Base-by-base conservation (phyloP, 148 eudicot species). In the Rhododendron williamsianum region DNA sequence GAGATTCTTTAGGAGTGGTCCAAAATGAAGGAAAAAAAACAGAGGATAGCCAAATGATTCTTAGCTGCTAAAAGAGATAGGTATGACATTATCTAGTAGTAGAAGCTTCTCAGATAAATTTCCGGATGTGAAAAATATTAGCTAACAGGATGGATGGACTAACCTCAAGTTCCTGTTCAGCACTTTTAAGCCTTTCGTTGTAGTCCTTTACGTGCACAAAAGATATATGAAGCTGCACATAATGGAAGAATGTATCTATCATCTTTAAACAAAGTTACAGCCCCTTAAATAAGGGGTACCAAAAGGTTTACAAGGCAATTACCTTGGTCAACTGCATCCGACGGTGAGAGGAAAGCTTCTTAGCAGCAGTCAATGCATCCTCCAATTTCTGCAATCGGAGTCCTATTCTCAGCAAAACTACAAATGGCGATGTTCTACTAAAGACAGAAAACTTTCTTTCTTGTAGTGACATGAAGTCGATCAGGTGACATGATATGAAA, bases 111-210 rank as follows among this genome's bases (percentile, higher is more conserved):
- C 10, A 27, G 4, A 56, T 33, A 2, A 72, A 33, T 30, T 72
- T 10, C 36, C 1, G 2, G 25, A 69, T 33, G 15, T 72, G 76
- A 13, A 72, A 52, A 10, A n/a, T 11, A 81, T 52, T 30, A 33
- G 71, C 58, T 74, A 78, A 41, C 38, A 71, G 23, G 43, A 45
- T 4, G 54, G 76, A 33, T 81, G 85, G 80, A 88, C 91, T 81
- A 84, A 95, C 98, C 98, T 92, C 91, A 79, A 95, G 96, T 83
- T 94, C 94, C 85, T 87, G 89, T 88, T 95, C 98, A 72, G 92
- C 89, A 81, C 84, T 84, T 90, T 93, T 95, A 83, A 94, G 88
- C 88, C 88, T 94, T 88, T 92, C 93, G n/a, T 86, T 88, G 86
- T 86, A 94, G 65, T 91, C 94, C 86, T 89, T 89, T 81, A 93